phyloP scores from a whole-genome alignment of 371 early-diverging fungal genomes.

The Batrachochytrium dendrobatidis region DNA sequence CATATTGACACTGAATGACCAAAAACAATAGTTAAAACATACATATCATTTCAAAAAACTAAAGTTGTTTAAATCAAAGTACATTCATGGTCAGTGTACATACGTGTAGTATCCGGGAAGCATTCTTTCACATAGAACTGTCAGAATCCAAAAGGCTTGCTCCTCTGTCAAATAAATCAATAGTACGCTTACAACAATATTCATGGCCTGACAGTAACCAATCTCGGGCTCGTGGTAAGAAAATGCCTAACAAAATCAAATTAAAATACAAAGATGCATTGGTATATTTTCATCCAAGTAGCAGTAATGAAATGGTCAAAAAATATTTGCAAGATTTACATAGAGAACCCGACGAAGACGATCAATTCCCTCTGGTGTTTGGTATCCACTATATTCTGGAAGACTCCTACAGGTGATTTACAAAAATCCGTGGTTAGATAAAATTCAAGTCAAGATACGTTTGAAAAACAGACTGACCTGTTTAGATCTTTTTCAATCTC shows the following conservation, averaged over 20 bases:
- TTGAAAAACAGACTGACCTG: conserved; percentile 36
- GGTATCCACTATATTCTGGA: conserved; percentile 92
- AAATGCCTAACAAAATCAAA: conserved; percentile 21
- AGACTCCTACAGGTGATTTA: conserved; percentile 45
- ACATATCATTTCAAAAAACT: too few species aligned
- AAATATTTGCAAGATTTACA: too few species aligned
- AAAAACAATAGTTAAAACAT: background rate
- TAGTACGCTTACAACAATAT: conserved; percentile 89
- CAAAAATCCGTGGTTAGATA: background rate
- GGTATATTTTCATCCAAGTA: background rate
- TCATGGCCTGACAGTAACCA: conserved; percentile 99
- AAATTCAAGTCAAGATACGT: background rate
- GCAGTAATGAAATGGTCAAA: too few species aligned
- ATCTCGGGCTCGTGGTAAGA: conserved; percentile 61
- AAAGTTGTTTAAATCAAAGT: background rate
- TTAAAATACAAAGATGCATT: background rate
- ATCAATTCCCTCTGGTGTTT: conserved; percentile 83
- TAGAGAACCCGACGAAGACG: conserved; percentile 79
- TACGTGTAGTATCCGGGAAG: conserved; percentile 88
- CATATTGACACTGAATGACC: conserved; percentile 74
- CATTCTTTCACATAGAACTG: conserved; percentile 78
- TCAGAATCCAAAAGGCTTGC: conserved; percentile 91
- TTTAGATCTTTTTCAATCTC: conserved; percentile 98
- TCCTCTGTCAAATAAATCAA: conserved; percentile 91
- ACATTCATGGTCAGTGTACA: background rate